Evolutionary conservation across 352 stramenopile species (phyloP), one percentile per base, ranked within the genome.

Genomic region (Pythium sp.): DNA sequence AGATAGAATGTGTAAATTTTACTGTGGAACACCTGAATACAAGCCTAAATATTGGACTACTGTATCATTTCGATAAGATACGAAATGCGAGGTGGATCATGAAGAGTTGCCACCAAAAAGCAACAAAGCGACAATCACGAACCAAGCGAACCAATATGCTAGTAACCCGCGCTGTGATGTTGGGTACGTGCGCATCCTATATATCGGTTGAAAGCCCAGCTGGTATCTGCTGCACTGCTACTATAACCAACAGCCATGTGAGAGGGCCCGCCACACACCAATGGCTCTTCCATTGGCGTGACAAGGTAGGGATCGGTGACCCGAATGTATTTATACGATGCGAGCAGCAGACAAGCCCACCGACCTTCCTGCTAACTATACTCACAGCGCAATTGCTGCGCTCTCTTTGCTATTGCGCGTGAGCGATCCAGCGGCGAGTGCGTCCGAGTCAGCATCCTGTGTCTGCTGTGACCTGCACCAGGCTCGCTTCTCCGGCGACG

Each of bases 271-370:
- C 36, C 36, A 15, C 36, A 6, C 36, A 46, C 15, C 5, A 6
- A 49, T n/a, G 15, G 18, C 43, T 51, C 43, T 51, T 11, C 26
- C 18, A 14, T 36, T 32, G 18, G 18, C 18, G 26, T 43, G 55
- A 58, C 30, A 24, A 51, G 36, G 34, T 32, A 30, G 18, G 30
- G 20, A 62, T 62, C 3, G 20, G 57, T 46, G 57, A 32, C 18
- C 14, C 34, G 5, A 63, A 63, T 63, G 58, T 53, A 63, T 63
- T 63, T 63, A 62, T 41, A 58, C 28, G 46, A 58, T 46, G 43
- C 62, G 43, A 62, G 26, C 43, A 22, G 18, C 18, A 41, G 11
- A 41, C 7, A 49, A n/a, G 43, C 5, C 43, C 36, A 18, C 5
- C 41, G 8, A 36, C 46, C 26, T 57, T 38, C 30, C 32, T 46